These are phyloP conservation scores for Ophiostoma australiae DNA, from an alignment of 2,329 filamentous ascomycete genomes.

Conservation along the genomic window DNA sequence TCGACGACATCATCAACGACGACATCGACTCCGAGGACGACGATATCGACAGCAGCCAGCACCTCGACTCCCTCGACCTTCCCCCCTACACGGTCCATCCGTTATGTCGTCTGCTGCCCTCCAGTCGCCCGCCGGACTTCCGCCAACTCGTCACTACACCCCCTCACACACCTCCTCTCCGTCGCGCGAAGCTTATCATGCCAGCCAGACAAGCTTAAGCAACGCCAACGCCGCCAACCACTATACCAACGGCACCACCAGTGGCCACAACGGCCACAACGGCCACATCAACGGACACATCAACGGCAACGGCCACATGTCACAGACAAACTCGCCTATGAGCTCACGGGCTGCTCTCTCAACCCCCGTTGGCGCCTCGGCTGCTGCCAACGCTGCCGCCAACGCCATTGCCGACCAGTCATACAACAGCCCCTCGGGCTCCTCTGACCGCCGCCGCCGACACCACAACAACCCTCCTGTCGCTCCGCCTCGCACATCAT, in stretches of 20 bases:
- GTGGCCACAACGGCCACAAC: conserved; percentile 31
- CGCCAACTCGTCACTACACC: conserved; percentile 50
- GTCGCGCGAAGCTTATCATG: conserved; percentile 54
- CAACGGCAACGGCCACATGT: conserved; percentile 31
- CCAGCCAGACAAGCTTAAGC: conserved; percentile 40
- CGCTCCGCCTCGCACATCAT: conserved; percentile 77
- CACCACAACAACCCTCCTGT: conserved; percentile 56
- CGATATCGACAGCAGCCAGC: too few species aligned
- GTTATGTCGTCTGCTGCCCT: conserved; percentile 59
- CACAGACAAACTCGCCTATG: conserved; percentile 42
- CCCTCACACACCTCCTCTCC: conserved; percentile 46
- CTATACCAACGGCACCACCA: conserved; percentile 13
- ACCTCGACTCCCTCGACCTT: neutral
- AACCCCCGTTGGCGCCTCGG: conserved; percentile 35
- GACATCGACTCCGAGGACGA: neutral
- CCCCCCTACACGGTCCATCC: neutral
- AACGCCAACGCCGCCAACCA: conserved; percentile 48
- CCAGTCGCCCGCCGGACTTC: conserved; percentile 49
- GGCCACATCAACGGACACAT: conserved; percentile 29
- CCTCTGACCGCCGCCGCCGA: conserved; percentile 52
- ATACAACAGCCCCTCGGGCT: conserved; percentile 30
- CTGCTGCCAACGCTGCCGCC: conserved; percentile 33
- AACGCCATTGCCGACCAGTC: conserved; percentile 38
- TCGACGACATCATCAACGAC: neutral
- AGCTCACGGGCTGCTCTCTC: conserved; percentile 45